phyloP scores from a whole-genome alignment of 225 moss, liverwort and hornwort genomes.

The Bryoerythrophyllum caledonicum region DNA sequence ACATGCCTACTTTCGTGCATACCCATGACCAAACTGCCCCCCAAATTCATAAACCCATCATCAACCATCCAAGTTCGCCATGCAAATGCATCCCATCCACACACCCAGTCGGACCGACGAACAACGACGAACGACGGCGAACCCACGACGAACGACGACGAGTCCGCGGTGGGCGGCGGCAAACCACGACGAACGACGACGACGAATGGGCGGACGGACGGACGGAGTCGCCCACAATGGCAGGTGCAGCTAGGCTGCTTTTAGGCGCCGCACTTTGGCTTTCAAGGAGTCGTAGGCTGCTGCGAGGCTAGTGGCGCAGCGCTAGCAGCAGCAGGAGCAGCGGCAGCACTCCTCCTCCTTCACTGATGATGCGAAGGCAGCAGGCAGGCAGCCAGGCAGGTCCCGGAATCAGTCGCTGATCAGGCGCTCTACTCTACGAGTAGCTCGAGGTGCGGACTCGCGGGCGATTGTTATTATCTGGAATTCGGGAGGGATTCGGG shows the following conservation, averaged over 20 bases:
- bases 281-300: not conserved
- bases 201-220: too few relatives aligned
- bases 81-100: not conserved
- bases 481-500: not conserved
- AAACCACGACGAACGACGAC: not conserved
- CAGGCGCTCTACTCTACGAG: not conserved
- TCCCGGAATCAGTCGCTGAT: not conserved
- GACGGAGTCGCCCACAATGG: too few relatives aligned
- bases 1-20: too few relatives aligned
- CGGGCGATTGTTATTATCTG: not conserved
- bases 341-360: too few relatives aligned
- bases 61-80: not conserved
- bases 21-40: too few relatives aligned
- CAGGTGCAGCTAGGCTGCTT: not conserved
- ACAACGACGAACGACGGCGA: too few relatives aligned
- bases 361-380: too few relatives aligned
- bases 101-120: not conserved
- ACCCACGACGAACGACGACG: not conserved
- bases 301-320: not conserved
- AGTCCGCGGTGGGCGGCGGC: too few relatives aligned
- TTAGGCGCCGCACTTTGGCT: conserved; percentile 15
- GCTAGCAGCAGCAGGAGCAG: too few relatives aligned
- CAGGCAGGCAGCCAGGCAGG: too few relatives aligned
- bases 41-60: not conserved
- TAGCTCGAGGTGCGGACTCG: not conserved